Evolutionary conservation across 768 basidiomycete genomes (phyloP), one percentile per base, ranked within the genome.

Genomic region (Hebeloma cylindrosporum): DNA sequence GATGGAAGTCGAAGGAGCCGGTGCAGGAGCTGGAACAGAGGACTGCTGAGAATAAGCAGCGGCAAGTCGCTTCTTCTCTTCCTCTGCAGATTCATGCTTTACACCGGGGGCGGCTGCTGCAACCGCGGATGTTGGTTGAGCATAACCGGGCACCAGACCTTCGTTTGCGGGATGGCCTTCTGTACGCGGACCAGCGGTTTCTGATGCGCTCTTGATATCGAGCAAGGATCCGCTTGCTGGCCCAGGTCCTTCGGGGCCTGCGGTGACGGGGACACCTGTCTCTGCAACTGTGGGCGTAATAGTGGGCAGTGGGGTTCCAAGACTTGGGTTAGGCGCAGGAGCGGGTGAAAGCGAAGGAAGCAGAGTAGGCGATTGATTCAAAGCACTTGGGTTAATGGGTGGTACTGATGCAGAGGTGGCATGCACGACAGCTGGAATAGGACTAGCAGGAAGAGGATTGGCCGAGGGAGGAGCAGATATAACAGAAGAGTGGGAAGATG

Each of bases 211-310:
- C 40, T 65, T 73, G 52, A 80, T 68, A 45, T 82, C 74, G 50
- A 63, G 73, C 43, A 87, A 65, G 2, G 83, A 82, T 4, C 84
- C 86, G 48, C 76, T 79, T 2, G 78, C 73, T 4, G 83, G 83
- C 3, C 85, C 84, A 30, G 84, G 82, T 6, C 84, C 86, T 0
- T 57, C 63, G 3, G 70, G 66, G 13, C 82, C 77, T 3, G 82
- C 80, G 13, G 73, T 63, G n/a, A 85, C 66, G 13, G 85, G 86
- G n/a, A 85, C 66, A 9, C 84, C 85, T 0, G 87, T 87, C 60
- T 88, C 87, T 7, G 87, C 83, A 5, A 90, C 73, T 3, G 85
- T 88, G 5, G 64, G 59, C 14, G 43, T 30, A 23, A 57, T 41
- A 14, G 45, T 29, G 53, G 34, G 56, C 52, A 30, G 26, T n/a